Conservation (phyloP, 768 basidiomycete species). For the Royoungia palumana region DNA sequence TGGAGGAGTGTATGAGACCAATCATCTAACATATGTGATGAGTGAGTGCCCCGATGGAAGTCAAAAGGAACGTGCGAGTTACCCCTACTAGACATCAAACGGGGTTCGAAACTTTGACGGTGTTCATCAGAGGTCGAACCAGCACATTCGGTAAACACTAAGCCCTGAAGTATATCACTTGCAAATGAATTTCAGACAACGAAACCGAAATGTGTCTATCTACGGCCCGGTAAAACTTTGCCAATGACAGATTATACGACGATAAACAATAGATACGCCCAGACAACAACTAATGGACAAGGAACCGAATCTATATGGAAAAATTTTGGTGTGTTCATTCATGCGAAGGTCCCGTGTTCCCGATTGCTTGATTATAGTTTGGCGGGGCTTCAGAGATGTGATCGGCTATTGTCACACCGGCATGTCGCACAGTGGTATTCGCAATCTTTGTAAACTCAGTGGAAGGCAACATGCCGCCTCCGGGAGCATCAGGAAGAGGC, state of each 20-base stretch:
- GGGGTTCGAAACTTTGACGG: too few species aligned
- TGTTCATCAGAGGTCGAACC: too few species aligned
- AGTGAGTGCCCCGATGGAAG: not conserved
- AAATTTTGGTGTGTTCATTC: not conserved
- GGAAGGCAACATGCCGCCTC: slow-evolving; percentile 10
- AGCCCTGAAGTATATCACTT: too few species aligned
- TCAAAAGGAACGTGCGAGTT: not conserved
- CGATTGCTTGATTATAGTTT: slow-evolving; percentile 21
- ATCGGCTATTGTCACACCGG: slow-evolving; percentile 2
- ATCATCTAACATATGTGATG: slow-evolving; percentile 33
- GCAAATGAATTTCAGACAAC: too few species aligned
- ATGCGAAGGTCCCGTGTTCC: not conserved
- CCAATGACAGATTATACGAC: not conserved
- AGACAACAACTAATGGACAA: too few species aligned
- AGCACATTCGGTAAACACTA: too few species aligned
- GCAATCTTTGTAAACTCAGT: slow-evolving; percentile 16
- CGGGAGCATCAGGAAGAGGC: slow-evolving; percentile 24
- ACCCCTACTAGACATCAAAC: too few species aligned
- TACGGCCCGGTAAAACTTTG: too few species aligned
- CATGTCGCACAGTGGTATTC: not conserved
- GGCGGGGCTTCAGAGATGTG: slow-evolving; percentile 20
- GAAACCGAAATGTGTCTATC: too few species aligned
- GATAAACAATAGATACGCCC: not conserved
- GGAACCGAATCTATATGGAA: too few species aligned
- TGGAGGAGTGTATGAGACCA: slow-evolving; percentile 35